These are phyloP conservation scores for Gossypium rotundifolium DNA, from an alignment of 345 rosid genomes.

Conservation along the genomic window DNA sequence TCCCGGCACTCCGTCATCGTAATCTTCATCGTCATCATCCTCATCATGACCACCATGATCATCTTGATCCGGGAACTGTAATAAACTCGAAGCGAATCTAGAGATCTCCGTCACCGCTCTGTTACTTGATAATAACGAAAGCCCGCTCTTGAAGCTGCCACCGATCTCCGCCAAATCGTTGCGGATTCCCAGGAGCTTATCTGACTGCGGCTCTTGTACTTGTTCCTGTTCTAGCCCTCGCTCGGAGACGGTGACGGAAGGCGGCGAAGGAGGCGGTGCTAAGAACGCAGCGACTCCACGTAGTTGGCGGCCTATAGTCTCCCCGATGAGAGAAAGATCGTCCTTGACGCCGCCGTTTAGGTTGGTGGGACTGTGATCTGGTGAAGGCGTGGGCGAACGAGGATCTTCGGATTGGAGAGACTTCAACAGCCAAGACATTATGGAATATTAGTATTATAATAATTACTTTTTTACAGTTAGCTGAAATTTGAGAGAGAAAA, in stretches of 20 bases:
- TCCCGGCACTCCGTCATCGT: slow-evolving; percentile 36
- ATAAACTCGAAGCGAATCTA: slow-evolving; percentile 47
- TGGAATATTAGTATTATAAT: not conserved
- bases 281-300: slow-evolving; percentile 61
- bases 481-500: not conserved
- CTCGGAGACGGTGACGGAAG: slow-evolving; percentile 8
- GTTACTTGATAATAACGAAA: slow-evolving; percentile 36
- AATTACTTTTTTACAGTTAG: not conserved
- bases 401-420: slow-evolving; percentile 30
- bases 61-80: slow-evolving; percentile 28
- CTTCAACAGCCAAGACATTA: slow-evolving; percentile 64
- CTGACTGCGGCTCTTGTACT: slow-evolving; percentile 4
- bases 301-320: slow-evolving; percentile 46
- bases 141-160: slow-evolving; percentile 51
- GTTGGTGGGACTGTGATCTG: slow-evolving; percentile 13
- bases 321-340: slow-evolving; percentile 34
- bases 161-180: slow-evolving; percentile 68
- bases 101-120: slow-evolving; percentile 39
- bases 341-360: slow-evolving; percentile 24
- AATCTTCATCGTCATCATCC: slow-evolving; percentile 11
- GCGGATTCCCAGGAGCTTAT: slow-evolving; percentile 46
- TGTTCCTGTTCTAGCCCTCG: not conserved
- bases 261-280: slow-evolving; percentile 40
- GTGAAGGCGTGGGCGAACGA: slow-evolving; percentile 17
- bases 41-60: slow-evolving; percentile 14